Conservation (phyloP, 2,329 filamentous ascomycete species). For the Sporothrix inflata region DNA sequence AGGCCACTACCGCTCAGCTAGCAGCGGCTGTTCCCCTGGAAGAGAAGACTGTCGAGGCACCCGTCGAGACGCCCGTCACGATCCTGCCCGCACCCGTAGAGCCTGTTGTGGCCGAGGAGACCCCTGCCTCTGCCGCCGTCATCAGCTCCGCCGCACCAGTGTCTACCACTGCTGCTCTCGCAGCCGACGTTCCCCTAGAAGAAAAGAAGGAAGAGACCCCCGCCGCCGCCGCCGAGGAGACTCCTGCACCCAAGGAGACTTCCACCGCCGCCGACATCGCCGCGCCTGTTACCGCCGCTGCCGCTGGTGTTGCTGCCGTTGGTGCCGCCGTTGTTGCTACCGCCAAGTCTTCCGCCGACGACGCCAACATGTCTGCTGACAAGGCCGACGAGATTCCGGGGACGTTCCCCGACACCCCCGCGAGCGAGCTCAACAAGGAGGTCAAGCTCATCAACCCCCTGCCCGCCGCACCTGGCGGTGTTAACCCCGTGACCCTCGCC, state of each 20-base stretch:
- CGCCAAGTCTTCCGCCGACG: slow-evolving; percentile 22
- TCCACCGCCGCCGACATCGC: slow-evolving; percentile 9
- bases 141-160: slow-evolving; percentile 25
- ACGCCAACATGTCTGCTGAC: slow-evolving; percentile 24
- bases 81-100: background rate
- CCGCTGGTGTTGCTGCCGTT: slow-evolving; percentile 17
- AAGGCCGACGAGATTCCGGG: slow-evolving; percentile 42
- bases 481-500: slow-evolving; percentile 79
- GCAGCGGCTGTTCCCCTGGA: slow-evolving; percentile 64
- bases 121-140: slow-evolving; percentile 50
- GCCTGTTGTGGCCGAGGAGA: slow-evolving; percentile 38
- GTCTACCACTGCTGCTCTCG: slow-evolving; percentile 16
- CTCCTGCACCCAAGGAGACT: slow-evolving; percentile 15
- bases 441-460: slow-evolving; percentile 62
- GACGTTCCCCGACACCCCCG: slow-evolving; percentile 55
- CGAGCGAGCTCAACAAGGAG: slow-evolving; percentile 53
- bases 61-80: background rate
- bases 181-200: slow-evolving; percentile 64
- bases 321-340: slow-evolving; percentile 27
- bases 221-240: slow-evolving; percentile 20
- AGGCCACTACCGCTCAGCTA: slow-evolving; percentile 8
- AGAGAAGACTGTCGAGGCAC: slow-evolving; percentile 33
- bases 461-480: slow-evolving; percentile 63
- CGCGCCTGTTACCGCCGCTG: slow-evolving; percentile 13
- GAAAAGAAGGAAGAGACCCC: slow-evolving; percentile 30